Percentiles rank a stretch among this genome's conserved stretches.
phyloP scores from a whole-genome alignment of 352 stramenopile species.

The Globisporangium paroecandrum region DNA sequence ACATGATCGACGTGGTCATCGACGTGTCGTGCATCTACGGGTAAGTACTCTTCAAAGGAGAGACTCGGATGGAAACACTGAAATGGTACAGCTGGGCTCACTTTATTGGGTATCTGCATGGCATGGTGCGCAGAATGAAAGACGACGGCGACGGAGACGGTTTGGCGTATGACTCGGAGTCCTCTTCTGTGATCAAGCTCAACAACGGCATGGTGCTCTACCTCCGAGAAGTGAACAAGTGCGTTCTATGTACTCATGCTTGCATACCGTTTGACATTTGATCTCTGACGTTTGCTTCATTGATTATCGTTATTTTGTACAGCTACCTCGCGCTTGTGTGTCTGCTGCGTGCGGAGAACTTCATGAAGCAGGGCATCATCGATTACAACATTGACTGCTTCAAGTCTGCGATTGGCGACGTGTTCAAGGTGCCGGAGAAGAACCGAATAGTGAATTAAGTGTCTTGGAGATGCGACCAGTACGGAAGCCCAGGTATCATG shows the following conservation, averaged over 20 bases:
- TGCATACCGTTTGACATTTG: neutral
- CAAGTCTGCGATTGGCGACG: conserved; percentile 90
- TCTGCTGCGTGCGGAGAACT: conserved; percentile 95
- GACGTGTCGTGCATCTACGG: conserved; percentile 99
- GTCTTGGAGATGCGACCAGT: conserved; percentile 1
- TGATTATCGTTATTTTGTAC: conserved; percentile 15
- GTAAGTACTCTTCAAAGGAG: neutral
- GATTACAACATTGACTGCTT: conserved; percentile 99
- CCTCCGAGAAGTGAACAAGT: conserved; percentile 92
- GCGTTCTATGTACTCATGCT: conserved; percentile 14
- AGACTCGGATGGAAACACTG: conserved; percentile 18
- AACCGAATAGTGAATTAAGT: conserved; percentile 36
- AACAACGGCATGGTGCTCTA: conserved; percentile 98
- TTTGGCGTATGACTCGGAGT: conserved; percentile 95
- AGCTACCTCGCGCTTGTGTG: conserved; percentile 98
- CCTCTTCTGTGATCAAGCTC: conserved; percentile 95
- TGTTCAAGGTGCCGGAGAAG: conserved; percentile 77
- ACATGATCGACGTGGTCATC: conserved; percentile 99
- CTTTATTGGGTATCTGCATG: neutral
- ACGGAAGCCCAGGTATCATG: neutral
- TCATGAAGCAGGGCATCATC: conserved; percentile 97
- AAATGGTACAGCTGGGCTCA: neutral
- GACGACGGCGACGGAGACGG: conserved; percentile 89
- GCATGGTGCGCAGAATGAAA: conserved; percentile 57
- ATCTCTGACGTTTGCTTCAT: neutral